Conservation (phyloP, 305 asterid species). For the Nicotiana rustica region DNA sequence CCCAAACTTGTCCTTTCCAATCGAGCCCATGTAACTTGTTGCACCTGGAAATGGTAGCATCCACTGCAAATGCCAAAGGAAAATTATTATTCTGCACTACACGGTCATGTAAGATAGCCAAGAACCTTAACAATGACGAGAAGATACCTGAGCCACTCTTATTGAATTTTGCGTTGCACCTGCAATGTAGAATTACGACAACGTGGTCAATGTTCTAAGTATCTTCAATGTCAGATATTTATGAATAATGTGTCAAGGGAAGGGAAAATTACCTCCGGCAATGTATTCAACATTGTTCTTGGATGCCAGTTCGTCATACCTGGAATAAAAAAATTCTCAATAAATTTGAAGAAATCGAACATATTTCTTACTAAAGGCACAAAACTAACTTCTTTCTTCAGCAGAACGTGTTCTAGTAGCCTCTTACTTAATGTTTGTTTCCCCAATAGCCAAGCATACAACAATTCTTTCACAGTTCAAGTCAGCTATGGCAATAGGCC, state of each 20-base stretch:
- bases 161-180: constrained; percentile 63
- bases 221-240: background rate
- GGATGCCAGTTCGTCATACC: constrained; percentile 90
- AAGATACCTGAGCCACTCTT: constrained; percentile 53
- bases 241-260: background rate
- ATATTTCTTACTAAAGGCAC: background rate
- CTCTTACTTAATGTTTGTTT: background rate
- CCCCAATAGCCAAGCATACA: background rate
- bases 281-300: constrained; percentile 77
- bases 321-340: constrained; percentile 36
- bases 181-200: constrained; percentile 23
- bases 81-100: constrained; percentile 10
- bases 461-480: background rate
- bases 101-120: background rate
- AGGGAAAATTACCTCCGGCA: constrained; percentile 79
- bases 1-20: constrained; percentile 92
- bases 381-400: background rate
- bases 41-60: constrained; percentile 94
- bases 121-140: constrained; percentile 13
- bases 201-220: background rate
- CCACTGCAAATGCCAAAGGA: constrained; percentile 65
- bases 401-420: background rate
- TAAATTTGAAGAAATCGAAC: background rate
- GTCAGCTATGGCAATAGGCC: background rate
- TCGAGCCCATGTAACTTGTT: constrained; percentile 85